Percentiles rank a stretch among this genome's conserved stretches.
phyloP scores from a whole-genome alignment of 2,329 filamentous ascomycete species.

The Pochonia chlamydosporia region DNA sequence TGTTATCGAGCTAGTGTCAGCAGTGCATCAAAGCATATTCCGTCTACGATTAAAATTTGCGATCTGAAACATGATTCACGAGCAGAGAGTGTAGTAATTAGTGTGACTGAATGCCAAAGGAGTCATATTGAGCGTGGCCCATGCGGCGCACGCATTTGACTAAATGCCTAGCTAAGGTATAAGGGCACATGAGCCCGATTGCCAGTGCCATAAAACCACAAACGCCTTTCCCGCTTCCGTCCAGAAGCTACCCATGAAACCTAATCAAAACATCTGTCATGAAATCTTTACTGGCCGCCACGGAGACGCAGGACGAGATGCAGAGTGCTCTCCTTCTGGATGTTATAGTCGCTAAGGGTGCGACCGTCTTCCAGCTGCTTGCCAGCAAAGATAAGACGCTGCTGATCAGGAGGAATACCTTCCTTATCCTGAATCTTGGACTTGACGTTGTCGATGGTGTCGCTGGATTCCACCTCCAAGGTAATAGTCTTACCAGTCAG shows the following conservation, averaged over 20 bases:
- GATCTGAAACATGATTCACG: too few relatives aligned
- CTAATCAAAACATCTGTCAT: not conserved
- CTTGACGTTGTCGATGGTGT: constrained; percentile 97
- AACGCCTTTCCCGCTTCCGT: constrained; percentile 2
- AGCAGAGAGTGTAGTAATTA: too few relatives aligned
- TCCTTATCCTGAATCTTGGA: constrained; percentile 98
- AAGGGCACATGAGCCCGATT: not conserved
- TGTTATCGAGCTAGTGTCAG: too few relatives aligned
- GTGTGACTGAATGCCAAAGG: not conserved
- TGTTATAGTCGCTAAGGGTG: constrained; percentile 89
- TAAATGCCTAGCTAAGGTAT: not conserved
- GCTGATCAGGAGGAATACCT: constrained; percentile 92
- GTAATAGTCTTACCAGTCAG: constrained; percentile 95
- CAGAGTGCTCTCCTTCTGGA: constrained; percentile 87
- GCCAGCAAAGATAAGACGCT: constrained; percentile 91
- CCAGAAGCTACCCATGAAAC: not conserved
- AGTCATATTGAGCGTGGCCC: not conserved
- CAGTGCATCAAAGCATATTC: too few relatives aligned
- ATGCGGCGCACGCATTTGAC: not conserved
- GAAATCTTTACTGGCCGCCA: constrained; percentile 52
- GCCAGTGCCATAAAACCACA: not conserved
- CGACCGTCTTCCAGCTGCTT: constrained; percentile 95
- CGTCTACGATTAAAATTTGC: too few relatives aligned
- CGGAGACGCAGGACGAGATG: constrained; percentile 87
- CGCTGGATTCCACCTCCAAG: constrained; percentile 79